Conservation (phyloP, 2,329 filamentous ascomycete species). For the Cladophialophora immunda region DNA sequence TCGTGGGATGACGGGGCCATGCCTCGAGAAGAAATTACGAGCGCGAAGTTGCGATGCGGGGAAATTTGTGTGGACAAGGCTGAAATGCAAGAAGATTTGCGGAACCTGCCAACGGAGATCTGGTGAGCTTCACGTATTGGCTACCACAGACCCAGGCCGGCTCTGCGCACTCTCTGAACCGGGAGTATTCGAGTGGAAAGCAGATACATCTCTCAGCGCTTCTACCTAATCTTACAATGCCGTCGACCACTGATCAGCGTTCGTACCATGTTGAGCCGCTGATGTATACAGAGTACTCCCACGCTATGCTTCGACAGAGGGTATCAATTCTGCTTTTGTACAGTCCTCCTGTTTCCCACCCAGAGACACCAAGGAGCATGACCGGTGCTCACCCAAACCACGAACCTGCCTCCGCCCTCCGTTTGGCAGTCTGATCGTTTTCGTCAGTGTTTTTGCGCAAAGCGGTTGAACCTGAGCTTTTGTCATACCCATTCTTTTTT, state of each 20-base stretch:
- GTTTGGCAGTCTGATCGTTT: conserved; percentile 27
- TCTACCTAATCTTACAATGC: conserved; percentile 5
- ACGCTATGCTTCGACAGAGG: conserved; percentile 24
- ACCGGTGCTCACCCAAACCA: conserved; percentile 22
- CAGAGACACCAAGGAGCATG: background rate
- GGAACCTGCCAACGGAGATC: background rate
- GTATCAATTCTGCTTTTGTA: conserved; percentile 23
- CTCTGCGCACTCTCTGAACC: background rate
- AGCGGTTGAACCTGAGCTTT: background rate
- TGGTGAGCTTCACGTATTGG: background rate
- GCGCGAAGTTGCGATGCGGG: conserved; percentile 23
- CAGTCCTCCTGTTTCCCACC: background rate
- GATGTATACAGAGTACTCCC: background rate
- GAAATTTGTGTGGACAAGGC: conserved; percentile 22
- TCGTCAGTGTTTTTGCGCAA: conserved; percentile 9
- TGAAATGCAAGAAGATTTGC: conserved; percentile 6
- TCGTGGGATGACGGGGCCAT: conserved; percentile 13
- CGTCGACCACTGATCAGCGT: background rate
- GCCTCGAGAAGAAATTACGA: conserved; percentile 7
- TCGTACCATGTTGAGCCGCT: conserved; percentile 1
- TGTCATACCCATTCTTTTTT: conserved; percentile 88
- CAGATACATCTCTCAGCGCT: background rate
- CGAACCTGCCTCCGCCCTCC: conserved; percentile 32
- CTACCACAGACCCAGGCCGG: background rate
- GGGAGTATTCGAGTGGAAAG: background rate